Evolutionary conservation across 495 filamentous ascomycete genomes (phyloP).

Genomic region (Aspergillus conjunctus): DNA sequence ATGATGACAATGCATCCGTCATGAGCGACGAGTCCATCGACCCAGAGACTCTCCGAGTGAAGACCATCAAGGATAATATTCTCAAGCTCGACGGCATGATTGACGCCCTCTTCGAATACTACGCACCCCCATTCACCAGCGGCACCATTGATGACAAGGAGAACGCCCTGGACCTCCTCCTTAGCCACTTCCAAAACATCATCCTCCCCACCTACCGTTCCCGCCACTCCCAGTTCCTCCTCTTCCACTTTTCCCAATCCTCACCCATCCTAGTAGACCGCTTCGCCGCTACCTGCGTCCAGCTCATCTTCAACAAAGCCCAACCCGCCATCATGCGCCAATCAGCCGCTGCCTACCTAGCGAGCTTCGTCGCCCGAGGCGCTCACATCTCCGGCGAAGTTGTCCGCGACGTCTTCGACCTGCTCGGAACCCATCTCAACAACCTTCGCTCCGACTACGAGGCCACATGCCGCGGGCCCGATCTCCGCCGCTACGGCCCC

Average conservation of each 20-base stretch:
- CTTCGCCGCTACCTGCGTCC: constrained; percentile 77
- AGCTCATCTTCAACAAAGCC: constrained; percentile 63
- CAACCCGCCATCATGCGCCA: constrained; percentile 72
- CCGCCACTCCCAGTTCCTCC: constrained; percentile 83
- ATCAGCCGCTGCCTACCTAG: constrained; percentile 87
- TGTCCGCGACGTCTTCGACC: constrained; percentile 74
- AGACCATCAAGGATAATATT: constrained; percentile 74
- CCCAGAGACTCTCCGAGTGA: constrained; percentile 50
- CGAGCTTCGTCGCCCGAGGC: constrained; percentile 88
- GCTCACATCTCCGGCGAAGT: constrained; percentile 73
- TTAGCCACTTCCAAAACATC: constrained; percentile 78
- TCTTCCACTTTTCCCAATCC: constrained; percentile 89
- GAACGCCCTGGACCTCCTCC: constrained; percentile 66
- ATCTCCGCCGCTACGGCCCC: constrained; percentile 75
- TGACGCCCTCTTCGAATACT: constrained; percentile 83
- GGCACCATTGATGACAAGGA: constrained; percentile 47
- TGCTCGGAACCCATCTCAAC: constrained; percentile 73
- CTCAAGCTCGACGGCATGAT: constrained; percentile 92
- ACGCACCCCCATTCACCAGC: constrained; percentile 66
- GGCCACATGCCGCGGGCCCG: constrained; percentile 71
- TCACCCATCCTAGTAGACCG: constrained; percentile 72
- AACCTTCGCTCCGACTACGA: constrained; percentile 65
- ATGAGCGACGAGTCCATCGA: constrained; percentile 49
- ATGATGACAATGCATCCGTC: constrained; percentile 59
- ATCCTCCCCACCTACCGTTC: constrained; percentile 88